Evolutionary conservation across 1,284 basidiomycete species (phyloP), one percentile per base, ranked within the genome.

Genomic region (Cystobasidium sp.): DNA sequence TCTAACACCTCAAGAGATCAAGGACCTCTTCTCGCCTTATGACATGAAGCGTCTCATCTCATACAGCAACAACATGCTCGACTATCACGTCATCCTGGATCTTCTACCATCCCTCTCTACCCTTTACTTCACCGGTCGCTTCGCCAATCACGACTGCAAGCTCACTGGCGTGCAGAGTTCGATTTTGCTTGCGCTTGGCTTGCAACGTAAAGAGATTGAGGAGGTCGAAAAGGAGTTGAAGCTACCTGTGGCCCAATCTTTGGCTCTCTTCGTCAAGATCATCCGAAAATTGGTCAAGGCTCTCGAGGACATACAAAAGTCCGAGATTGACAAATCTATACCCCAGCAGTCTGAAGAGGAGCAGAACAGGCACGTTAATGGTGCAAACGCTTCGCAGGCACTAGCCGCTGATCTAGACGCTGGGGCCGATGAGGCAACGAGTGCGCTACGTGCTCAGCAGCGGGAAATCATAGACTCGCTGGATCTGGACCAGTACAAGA

Each of bases 41-140:
- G 97, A 99, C 83, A 86, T 99, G 79, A 98, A 98, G 84, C 90
- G 97, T 1, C 87, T 99, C 46, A 92, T 96, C 78, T 92, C 95
- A 6, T 99, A 99, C 80, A 91, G 93, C 5, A 94, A 96, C 82
- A 97, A 95, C 83, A 90, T 92, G 88, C 87, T 99, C 61, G 97
- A 99, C 83, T 97, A 96, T 81, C 94, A 97, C 81, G 92, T 97
- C 79, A 88, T 99, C 74, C 86, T 99, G 62, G 97, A 99, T 82
- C 86, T 99, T 16, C 85, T 99, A 4, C 95, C 97, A 0, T 87
- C 85, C 0, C 84, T 96, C 46, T 89, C 93, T 0, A 84, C 86
- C 16, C 85, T 98, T 6, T 97, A 92, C 84, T 99, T 99, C 82
- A 88, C 91, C 79, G 86, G 88, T 75, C 87, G 90, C 22, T 84